These are phyloP conservation scores for Galerina marginata DNA, from an alignment of 768 basidiomycete species.

Conservation along the genomic window DNA sequence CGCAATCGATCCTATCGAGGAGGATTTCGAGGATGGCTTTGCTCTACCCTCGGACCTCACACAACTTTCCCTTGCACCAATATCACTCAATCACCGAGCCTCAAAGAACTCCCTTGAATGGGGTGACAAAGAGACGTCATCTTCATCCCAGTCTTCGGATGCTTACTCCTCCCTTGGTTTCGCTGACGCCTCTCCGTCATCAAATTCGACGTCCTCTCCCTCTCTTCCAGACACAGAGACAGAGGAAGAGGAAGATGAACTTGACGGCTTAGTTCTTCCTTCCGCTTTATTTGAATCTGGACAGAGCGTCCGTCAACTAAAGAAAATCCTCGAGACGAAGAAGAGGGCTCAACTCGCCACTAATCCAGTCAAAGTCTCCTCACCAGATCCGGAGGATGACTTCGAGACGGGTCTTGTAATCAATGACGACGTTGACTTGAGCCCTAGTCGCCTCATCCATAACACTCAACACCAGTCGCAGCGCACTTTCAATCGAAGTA, in stretches of 20 bases:
- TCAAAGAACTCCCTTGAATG: slow-evolving; percentile 88
- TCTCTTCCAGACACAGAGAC: slow-evolving; percentile 77
- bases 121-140: slow-evolving; percentile 83
- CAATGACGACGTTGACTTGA: slow-evolving; percentile 82
- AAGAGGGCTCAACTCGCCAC: slow-evolving; percentile 53
- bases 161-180: slow-evolving; percentile 83
- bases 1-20: slow-evolving; percentile 52
- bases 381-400: slow-evolving; percentile 79
- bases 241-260: slow-evolving; percentile 74
- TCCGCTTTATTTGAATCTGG: slow-evolving; percentile 76
- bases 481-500: slow-evolving; percentile 56
- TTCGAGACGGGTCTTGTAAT: slow-evolving; percentile 87
- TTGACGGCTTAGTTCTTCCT: slow-evolving; percentile 84
- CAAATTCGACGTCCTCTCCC: slow-evolving; percentile 70
- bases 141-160: slow-evolving; percentile 87
- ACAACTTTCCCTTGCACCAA: slow-evolving; percentile 79
- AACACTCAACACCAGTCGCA: slow-evolving; percentile 51
- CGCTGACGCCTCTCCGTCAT: slow-evolving; percentile 71
- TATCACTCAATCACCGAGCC: slow-evolving; percentile 74
- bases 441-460: slow-evolving; percentile 72
- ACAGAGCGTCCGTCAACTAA: slow-evolving; percentile 56
- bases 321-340: slow-evolving; percentile 58
- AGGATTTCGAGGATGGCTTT: slow-evolving; percentile 87
- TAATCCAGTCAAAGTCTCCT: slow-evolving; percentile 51
- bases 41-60: slow-evolving; percentile 81